Conservation (phyloP, 352 stramenopile species). For the Globisporangium camurandrum region DNA sequence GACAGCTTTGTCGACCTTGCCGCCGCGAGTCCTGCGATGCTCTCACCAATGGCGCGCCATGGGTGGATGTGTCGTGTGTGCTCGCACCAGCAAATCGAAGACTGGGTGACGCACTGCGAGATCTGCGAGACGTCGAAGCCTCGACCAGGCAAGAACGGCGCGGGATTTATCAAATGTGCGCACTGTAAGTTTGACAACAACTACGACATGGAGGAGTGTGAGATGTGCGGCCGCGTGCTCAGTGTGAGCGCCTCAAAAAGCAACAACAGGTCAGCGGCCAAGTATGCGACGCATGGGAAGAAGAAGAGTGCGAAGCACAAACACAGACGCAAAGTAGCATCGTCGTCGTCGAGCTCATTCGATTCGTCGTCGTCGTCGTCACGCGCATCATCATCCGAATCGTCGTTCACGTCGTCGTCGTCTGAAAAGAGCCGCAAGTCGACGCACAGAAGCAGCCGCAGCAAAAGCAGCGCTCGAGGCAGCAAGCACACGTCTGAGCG, state of each 20-base stretch:
- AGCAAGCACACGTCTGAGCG: constrained; percentile 21
- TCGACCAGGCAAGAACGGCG: constrained; percentile 30
- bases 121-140: constrained; percentile 67
- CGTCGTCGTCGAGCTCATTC: background rate
- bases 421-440: constrained; percentile 17
- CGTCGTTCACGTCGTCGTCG: constrained; percentile 23
- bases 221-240: constrained; percentile 50
- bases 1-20: constrained; percentile 26
- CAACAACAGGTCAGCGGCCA: constrained; percentile 12
- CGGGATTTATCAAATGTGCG: constrained; percentile 47
- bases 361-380: constrained; percentile 2
- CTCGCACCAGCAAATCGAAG: constrained; percentile 54
- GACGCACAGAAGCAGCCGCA: constrained; percentile 14
- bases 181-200: constrained; percentile 78
- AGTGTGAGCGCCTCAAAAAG: constrained; percentile 25
- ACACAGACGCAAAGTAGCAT: constrained; percentile 12
- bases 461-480: too few relatives aligned
- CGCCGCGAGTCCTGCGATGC: constrained; percentile 17
- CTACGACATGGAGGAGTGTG: constrained; percentile 56
- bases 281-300: too few relatives aligned
- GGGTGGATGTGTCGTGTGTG: constrained; percentile 68
- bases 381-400: constrained; percentile 14
- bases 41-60: constrained; percentile 23
- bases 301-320: constrained; percentile 20
- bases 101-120: constrained; percentile 65